Evolutionary conservation across 2,329 filamentous ascomycete species (phyloP).

Genomic region (Triangularia setosa): DNA sequence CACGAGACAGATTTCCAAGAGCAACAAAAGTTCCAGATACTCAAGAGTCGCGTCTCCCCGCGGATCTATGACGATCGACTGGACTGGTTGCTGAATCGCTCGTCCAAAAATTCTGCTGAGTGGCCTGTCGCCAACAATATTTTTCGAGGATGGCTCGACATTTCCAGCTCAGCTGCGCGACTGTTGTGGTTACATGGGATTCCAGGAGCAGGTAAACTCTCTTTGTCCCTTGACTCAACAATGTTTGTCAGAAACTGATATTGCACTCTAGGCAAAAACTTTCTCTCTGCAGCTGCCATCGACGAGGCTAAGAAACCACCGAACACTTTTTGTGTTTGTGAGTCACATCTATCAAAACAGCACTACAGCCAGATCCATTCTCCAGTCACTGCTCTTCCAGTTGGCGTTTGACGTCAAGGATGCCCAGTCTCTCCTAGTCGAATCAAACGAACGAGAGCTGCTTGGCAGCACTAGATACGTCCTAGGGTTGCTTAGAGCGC

Average conservation of each 20-base stretch:
- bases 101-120: slow-evolving; percentile 9
- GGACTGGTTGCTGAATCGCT: slow-evolving; percentile 9
- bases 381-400: slow-evolving; percentile 24
- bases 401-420: slow-evolving; percentile 21
- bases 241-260: neutral
- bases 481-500: slow-evolving; percentile 14
- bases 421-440: slow-evolving; percentile 23
- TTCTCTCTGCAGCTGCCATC: slow-evolving; percentile 13
- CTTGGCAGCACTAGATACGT: slow-evolving; percentile 21
- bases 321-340: slow-evolving; percentile 21
- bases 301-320: slow-evolving; percentile 5
- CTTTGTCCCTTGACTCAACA: neutral
- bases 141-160: slow-evolving; percentile 19
- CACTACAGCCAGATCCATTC: slow-evolving; percentile 15
- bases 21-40: slow-evolving; percentile 6
- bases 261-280: slow-evolving; percentile 21
- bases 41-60: slow-evolving; percentile 17
- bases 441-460: slow-evolving; percentile 20
- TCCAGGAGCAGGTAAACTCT: slow-evolving; percentile 24
- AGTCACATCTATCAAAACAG: slow-evolving; percentile 13
- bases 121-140: slow-evolving; percentile 11
- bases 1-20: too few species aligned
- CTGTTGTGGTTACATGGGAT: slow-evolving; percentile 27
- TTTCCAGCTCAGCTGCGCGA: neutral
- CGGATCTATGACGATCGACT: slow-evolving; percentile 13